A percentile compares a stretch with the other conserved stretches of the same genome.
Evolutionary conservation across 441 rosid species (phyloP).

Genomic region (Mallotus repandus): DNA sequence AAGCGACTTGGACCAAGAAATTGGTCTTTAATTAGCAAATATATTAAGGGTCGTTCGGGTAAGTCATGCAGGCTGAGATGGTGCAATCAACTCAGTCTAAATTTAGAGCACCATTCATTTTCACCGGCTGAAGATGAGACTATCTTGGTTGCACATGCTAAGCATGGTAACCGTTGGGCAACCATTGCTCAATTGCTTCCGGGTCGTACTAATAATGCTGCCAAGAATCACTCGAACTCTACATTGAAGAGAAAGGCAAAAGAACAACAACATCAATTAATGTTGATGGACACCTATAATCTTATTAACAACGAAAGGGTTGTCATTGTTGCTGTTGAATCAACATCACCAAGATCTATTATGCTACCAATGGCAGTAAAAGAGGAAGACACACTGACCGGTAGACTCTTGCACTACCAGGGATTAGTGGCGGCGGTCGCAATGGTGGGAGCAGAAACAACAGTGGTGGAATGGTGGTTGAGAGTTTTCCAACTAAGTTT

Average conservation of each 20-base stretch:
- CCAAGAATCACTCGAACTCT: slow-evolving; percentile 78
- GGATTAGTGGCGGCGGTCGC: slow-evolving; percentile 31
- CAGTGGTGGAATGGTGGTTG: slow-evolving; percentile 20
- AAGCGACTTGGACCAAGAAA: slow-evolving; percentile 56
- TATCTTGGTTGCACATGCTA: slow-evolving; percentile 64
- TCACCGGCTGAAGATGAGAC: slow-evolving; percentile 57
- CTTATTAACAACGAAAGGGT: not conserved
- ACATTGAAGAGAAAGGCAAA: slow-evolving; percentile 56
- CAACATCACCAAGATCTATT: slow-evolving; percentile 17
- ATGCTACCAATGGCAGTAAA: not conserved
- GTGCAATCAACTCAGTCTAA: slow-evolving; percentile 75
- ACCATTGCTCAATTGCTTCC: slow-evolving; percentile 67
- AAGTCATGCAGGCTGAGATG: slow-evolving; percentile 72
- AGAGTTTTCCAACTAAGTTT: slow-evolving; percentile 48
- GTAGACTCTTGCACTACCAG: slow-evolving; percentile 65
- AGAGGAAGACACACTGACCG: slow-evolving; percentile 56
- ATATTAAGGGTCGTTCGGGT: slow-evolving; percentile 65
- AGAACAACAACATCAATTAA: slow-evolving; percentile 21
- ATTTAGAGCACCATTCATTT: slow-evolving; percentile 65
- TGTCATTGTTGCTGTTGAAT: not conserved
- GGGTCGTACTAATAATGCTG: slow-evolving; percentile 71
- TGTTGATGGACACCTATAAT: not conserved
- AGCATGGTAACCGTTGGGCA: slow-evolving; percentile 73
- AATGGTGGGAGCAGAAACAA: slow-evolving; percentile 18
- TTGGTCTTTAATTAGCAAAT: slow-evolving; percentile 63